phyloP scores from a whole-genome alignment of 1,284 basidiomycete species.

The Coniferiporia sulphurascens region DNA sequence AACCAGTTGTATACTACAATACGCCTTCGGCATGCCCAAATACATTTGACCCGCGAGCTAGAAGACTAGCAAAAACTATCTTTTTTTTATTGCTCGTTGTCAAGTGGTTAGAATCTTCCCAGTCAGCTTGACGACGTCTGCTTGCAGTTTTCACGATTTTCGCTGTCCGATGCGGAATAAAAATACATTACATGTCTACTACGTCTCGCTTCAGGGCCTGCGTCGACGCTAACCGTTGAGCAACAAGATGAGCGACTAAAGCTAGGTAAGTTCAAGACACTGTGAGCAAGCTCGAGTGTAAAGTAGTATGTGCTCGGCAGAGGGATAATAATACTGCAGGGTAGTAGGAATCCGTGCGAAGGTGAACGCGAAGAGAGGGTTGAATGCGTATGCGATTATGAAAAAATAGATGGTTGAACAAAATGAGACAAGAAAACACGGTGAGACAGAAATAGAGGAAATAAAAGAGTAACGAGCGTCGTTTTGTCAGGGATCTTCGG shows the following conservation, averaged over 20 bases:
- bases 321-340: constrained; percentile 17
- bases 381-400: constrained; percentile 8
- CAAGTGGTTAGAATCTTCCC: too few species aligned
- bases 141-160: neutral
- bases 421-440: constrained; percentile 22
- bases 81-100: too few species aligned
- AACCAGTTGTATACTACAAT: neutral
- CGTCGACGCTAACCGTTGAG: neutral
- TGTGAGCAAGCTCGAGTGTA: constrained; percentile 20
- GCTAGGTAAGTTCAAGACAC: constrained; percentile 7
- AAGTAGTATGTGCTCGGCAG: constrained; percentile 7
- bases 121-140: too few species aligned
- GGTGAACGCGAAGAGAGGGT: constrained; percentile 15
- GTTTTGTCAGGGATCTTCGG: constrained; percentile 22
- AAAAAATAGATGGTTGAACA: constrained; percentile 10
- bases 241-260: constrained; percentile 18
- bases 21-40: neutral
- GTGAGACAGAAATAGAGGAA: constrained; percentile 23
- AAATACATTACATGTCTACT: constrained; percentile 20
- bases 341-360: constrained; percentile 16
- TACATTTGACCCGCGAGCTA: neutral
- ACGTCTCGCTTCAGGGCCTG: constrained; percentile 8
- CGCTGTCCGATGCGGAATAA: constrained; percentile 6
- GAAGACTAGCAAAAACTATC: too few species aligned
- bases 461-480: constrained; percentile 21